Percentiles rank a stretch among this genome's conserved stretches.
Evolutionary conservation across 2,329 filamentous ascomycete genomes (phyloP).

Genomic region (Phaeomoniella chlamydospora): DNA sequence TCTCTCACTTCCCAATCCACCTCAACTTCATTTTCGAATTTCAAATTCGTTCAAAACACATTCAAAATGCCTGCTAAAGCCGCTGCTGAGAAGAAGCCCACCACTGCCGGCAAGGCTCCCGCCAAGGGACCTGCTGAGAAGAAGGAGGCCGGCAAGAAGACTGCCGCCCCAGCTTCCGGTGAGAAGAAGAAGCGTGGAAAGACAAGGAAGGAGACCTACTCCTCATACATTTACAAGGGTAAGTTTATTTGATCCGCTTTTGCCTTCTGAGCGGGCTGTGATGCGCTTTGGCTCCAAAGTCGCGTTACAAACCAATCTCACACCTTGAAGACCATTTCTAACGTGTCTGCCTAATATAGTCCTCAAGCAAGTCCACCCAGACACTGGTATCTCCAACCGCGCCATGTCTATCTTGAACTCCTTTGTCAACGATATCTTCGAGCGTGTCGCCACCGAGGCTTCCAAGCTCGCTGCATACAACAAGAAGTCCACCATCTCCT

Average conservation of each 20-base stretch:
- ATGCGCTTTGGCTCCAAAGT: slow-evolving; percentile 9
- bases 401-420: slow-evolving; percentile 99
- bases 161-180: slow-evolving; percentile 63
- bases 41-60: slow-evolving; percentile 13
- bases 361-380: slow-evolving; percentile 98
- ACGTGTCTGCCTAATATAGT: slow-evolving; percentile 51
- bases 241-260: slow-evolving; percentile 19
- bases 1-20: slow-evolving; percentile 15
- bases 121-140: slow-evolving; percentile 82
- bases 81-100: slow-evolving; percentile 96
- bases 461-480: slow-evolving; percentile 99
- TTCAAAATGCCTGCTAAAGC: slow-evolving; percentile 92
- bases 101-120: slow-evolving; percentile 81
- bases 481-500: slow-evolving; percentile 99
- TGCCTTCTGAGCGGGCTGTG: too few species aligned
- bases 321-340: too few species aligned
- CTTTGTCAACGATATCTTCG: slow-evolving; percentile 99
- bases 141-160: slow-evolving; percentile 99
- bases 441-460: slow-evolving; percentile 96
- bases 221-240: slow-evolving; percentile 99
- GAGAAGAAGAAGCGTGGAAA: slow-evolving; percentile 99
- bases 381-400: slow-evolving; percentile 99
- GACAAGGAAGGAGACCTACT: slow-evolving; percentile 99
- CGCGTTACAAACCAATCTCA: slow-evolving; percentile 3
- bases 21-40: slow-evolving; percentile 14